A percentile compares a stretch with the other conserved stretches of the same genome.
Evolutionary conservation across 805 yeast genomes (phyloP).

Genomic region (Yarrowia sp.): DNA sequence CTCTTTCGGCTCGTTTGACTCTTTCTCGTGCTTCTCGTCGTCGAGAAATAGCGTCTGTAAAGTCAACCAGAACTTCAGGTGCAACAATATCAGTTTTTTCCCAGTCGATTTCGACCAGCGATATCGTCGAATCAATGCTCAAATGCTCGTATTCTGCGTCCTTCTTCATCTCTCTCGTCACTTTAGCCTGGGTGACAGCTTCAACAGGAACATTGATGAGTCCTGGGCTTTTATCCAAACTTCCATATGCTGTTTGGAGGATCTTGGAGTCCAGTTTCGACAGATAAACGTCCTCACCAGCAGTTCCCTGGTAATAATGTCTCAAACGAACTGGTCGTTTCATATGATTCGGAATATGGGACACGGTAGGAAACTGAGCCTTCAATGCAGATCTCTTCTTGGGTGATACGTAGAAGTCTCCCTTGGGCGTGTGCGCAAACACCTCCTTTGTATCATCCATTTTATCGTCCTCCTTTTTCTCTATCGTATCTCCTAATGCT

Average conservation of each 20-base stretch:
- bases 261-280: constrained; percentile 16
- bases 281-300: constrained; percentile 2
- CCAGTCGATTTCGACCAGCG: constrained; percentile 24
- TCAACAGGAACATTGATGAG: neutral
- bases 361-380: constrained; percentile 26
- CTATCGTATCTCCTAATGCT: neutral
- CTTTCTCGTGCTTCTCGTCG: constrained; percentile 14
- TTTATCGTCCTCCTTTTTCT: neutral
- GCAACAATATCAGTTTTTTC: constrained; percentile 3
- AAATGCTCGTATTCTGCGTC: constrained; percentile 33
- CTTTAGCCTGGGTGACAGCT: neutral
- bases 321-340: constrained; percentile 7
- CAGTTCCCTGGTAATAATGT: constrained; percentile 10
- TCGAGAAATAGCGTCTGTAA: constrained; percentile 7
- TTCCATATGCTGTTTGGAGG: constrained; percentile 11
- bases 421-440: constrained; percentile 15
- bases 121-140: neutral
- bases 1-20: constrained; percentile 9
- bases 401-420: constrained; percentile 31
- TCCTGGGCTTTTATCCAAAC: constrained; percentile 2
- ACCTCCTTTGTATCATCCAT: neutral
- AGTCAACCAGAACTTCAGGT: constrained; percentile 6
- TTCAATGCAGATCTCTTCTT: constrained; percentile 12
- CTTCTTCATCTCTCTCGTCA: constrained; percentile 11
- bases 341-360: constrained; percentile 25